phyloP scores from a whole-genome alignment of 2,329 filamentous ascomycete species.

The Ilyonectria destructans region DNA sequence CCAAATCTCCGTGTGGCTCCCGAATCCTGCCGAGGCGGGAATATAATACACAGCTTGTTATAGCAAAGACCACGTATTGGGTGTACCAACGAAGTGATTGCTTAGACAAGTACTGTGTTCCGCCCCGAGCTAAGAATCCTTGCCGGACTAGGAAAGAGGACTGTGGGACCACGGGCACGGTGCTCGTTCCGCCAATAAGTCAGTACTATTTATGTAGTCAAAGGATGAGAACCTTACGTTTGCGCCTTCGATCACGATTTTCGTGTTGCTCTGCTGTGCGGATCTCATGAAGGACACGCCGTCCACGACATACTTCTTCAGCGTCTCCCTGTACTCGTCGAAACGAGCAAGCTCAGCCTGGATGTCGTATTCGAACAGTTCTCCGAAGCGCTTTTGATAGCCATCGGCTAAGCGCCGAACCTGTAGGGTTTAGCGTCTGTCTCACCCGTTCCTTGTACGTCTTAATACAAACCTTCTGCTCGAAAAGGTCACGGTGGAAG shows the following conservation, averaged over 20 bases:
- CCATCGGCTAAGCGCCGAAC: constrained; percentile 69
- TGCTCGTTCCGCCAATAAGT: constrained; percentile 47
- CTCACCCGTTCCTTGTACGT: constrained; percentile 70
- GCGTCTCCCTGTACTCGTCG: constrained; percentile 69
- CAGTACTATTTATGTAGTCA: constrained; percentile 58
- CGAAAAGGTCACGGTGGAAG: constrained; percentile 78
- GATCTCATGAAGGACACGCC: constrained; percentile 75
- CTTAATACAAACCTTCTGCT: constrained; percentile 80
- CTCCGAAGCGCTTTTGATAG: constrained; percentile 76
- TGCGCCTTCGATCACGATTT: constrained; percentile 79
- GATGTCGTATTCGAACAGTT: constrained; percentile 74
- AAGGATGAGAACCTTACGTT: constrained; percentile 57
- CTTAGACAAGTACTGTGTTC: constrained; percentile 32
- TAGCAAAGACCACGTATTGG: constrained; percentile 24
- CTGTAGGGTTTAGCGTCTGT: constrained; percentile 55
- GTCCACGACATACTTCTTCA: constrained; percentile 74
- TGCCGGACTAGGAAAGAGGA: constrained; percentile 38
- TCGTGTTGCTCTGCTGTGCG: constrained; percentile 72
- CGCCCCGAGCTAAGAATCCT: constrained; percentile 32
- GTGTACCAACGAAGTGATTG: constrained; percentile 30
- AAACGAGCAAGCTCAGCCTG: constrained; percentile 78
- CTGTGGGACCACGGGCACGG: constrained; percentile 40
- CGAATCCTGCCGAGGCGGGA: constrained; percentile 34
- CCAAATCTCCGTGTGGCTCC: constrained; percentile 29
- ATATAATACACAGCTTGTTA: constrained; percentile 34